These are phyloP conservation scores for Gastrolobium bilobum DNA, from an alignment of 306 rosid genomes.

Conservation along the genomic window DNA sequence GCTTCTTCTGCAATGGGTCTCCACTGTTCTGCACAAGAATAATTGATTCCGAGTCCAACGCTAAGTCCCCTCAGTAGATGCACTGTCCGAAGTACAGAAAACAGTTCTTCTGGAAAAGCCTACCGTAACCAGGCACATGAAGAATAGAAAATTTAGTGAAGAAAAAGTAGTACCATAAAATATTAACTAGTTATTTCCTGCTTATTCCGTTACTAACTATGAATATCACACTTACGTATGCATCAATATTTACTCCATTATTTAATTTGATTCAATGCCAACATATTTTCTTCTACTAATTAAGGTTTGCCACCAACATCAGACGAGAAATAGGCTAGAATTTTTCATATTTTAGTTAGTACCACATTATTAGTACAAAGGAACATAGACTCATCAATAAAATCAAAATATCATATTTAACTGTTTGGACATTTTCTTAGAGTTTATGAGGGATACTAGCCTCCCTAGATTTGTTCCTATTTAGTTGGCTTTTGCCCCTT, in stretches of 20 bases:
- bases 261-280: slow-evolving; percentile 22
- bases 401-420: slow-evolving; percentile 1
- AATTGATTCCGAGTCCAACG: slow-evolving; percentile 94
- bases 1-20: slow-evolving; percentile 95
- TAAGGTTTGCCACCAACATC: background rate
- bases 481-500: background rate
- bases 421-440: slow-evolving; percentile 5
- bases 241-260: slow-evolving; percentile 5
- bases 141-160: slow-evolving; percentile 23
- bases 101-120: slow-evolving; percentile 96
- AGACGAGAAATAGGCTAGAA: background rate
- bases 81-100: slow-evolving; percentile 93
- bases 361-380: background rate
- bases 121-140: slow-evolving; percentile 46
- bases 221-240: slow-evolving; percentile 19
- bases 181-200: slow-evolving; percentile 35
- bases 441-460: background rate
- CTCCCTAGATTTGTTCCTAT: background rate
- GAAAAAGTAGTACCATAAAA: slow-evolving; percentile 34
- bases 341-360: background rate
- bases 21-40: slow-evolving; percentile 98
- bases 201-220: slow-evolving; percentile 10
- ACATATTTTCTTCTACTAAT: slow-evolving; percentile 9
- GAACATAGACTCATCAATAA: background rate
- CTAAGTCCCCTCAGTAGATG: slow-evolving; percentile 96